Conservation (phyloP, 106 monocot genomes). For the Xerophyta viscosa region DNA sequence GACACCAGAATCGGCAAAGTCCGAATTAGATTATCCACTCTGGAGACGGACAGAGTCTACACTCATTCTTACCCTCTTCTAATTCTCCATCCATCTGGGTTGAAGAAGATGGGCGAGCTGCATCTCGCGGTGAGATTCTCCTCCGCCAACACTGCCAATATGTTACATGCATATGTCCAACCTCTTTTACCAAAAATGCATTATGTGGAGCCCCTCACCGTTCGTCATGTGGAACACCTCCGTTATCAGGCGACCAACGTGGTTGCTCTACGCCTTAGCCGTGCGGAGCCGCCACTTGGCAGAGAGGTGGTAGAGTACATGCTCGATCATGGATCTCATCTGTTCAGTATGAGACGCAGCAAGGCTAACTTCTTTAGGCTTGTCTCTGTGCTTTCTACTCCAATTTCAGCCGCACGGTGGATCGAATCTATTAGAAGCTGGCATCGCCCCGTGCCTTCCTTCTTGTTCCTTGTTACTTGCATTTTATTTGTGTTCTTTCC, state of each 20-base stretch:
- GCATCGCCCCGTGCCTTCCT: constrained; percentile 38
- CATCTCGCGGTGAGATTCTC: constrained; percentile 77
- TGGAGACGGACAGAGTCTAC: constrained; percentile 61
- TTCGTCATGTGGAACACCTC: constrained; percentile 57
- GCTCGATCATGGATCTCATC: constrained; percentile 57
- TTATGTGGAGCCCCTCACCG: constrained; percentile 44
- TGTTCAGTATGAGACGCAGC: constrained; percentile 87
- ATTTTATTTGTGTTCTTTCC: constrained; percentile 33
- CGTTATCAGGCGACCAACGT: constrained; percentile 60
- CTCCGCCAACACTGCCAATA: constrained; percentile 33
- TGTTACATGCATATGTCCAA: constrained; percentile 46
- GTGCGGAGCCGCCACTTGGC: constrained; percentile 68
- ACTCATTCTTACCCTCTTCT: constrained; percentile 69
- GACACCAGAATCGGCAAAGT: constrained; percentile 63
- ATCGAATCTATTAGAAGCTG: constrained; percentile 39
- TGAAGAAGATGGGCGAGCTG: constrained; percentile 91
- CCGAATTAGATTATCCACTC: constrained; percentile 61
- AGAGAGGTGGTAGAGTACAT: constrained; percentile 83
- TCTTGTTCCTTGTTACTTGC: constrained; percentile 12
- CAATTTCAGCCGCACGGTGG: constrained; percentile 36
- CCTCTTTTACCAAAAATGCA: constrained; percentile 84
- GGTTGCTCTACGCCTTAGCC: constrained; percentile 48
- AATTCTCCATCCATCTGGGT: constrained; percentile 54
- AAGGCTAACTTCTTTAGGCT: constrained; percentile 88
- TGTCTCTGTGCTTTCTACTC: constrained; percentile 39